A percentile compares a stretch with the other conserved stretches of the same genome.
phyloP scores from a whole-genome alignment of 2,329 filamentous ascomycete genomes.

The Aspergillus aculeatinus region DNA sequence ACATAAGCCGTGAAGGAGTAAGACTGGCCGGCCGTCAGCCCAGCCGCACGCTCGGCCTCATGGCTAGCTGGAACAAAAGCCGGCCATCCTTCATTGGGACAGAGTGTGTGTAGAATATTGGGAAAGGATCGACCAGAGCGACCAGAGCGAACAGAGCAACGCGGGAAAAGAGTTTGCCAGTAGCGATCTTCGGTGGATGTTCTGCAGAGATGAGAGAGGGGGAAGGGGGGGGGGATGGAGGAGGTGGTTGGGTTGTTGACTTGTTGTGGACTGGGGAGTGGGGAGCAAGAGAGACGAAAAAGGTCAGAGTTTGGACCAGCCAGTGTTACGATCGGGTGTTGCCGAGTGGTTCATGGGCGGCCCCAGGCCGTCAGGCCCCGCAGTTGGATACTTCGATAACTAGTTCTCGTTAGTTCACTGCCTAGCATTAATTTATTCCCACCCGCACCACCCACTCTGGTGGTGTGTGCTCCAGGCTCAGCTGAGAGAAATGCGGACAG shows the following conservation, averaged over 20 bases:
- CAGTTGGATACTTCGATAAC: neutral
- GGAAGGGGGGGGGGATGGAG: too few relatives aligned
- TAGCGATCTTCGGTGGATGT: neutral
- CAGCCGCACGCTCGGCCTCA: neutral
- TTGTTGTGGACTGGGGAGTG: neutral
- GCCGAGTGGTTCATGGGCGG: neutral
- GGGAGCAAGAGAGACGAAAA: neutral
- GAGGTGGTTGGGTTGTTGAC: too few relatives aligned
- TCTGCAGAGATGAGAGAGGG: neutral
- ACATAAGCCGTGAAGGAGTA: neutral
- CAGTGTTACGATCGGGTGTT: neutral
- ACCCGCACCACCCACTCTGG: neutral
- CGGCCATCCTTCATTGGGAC: neutral
- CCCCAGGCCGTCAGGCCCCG: neutral
- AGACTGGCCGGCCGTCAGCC: neutral
- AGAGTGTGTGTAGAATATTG: neutral
- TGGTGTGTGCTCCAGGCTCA: neutral
- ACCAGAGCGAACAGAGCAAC: neutral
- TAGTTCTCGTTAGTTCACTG: neutral
- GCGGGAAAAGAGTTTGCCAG: neutral
- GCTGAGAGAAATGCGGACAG: too few relatives aligned
- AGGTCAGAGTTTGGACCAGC: neutral
- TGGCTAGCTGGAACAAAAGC: neutral
- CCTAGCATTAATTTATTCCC: neutral
- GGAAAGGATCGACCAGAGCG: neutral